Base-by-base conservation (phyloP, 208 protist genomes). In the Vickermania spadyakhi region DNA sequence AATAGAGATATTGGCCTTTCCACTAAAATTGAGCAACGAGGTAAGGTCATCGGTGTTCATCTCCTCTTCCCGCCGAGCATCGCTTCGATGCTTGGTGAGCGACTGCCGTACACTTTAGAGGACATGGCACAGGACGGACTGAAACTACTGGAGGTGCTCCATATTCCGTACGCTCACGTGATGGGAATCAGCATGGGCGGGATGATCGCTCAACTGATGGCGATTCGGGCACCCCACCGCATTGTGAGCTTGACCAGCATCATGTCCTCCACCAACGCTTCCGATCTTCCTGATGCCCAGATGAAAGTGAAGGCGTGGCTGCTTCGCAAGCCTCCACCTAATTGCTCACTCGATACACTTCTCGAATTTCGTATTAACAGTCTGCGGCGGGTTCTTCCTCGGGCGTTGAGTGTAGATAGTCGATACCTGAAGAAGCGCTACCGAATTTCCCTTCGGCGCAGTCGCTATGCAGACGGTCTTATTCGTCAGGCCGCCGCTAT, bases 171-270 rank as follows among this genome's bases (percentile, higher is more conserved):
- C n/a, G 81, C 79, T 1, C 84, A 91, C 54, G 62, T 91, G 7
- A 76, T 91, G 21, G 84, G 84, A n/a, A 78, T 91, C 28, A 85
- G 76, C 54, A 91, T 91, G 84, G 84, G 84, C 21, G 84, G 84
- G 31, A 82, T 86, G 72, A 89, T 91, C 42, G 75, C 79, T 1
- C 84, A 91, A 67, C 54, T n/a, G 2, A 67, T 83, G 13, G 69
- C 71, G 11, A 63, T 91, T 7, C 58, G 80, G 29, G 81, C 78
- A 3, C 81, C 81, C 21, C 62, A 73, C 54, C 77, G 79, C 13
- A 72, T 84, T 13, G 67, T 81, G 21, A 81, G 70, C 52, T 36
- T 91, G 7, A 89, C 81, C 18, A 82, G 74, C 50, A 52, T 89
- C 50, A 92, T 92, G 85, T 92, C 85, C 2, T 81, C 79, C 1